A percentile compares a stretch with the other conserved stretches of the same genome.
Conservation (phyloP, 352 stramenopile species). For the Phytophthora chlamydospora region DNA sequence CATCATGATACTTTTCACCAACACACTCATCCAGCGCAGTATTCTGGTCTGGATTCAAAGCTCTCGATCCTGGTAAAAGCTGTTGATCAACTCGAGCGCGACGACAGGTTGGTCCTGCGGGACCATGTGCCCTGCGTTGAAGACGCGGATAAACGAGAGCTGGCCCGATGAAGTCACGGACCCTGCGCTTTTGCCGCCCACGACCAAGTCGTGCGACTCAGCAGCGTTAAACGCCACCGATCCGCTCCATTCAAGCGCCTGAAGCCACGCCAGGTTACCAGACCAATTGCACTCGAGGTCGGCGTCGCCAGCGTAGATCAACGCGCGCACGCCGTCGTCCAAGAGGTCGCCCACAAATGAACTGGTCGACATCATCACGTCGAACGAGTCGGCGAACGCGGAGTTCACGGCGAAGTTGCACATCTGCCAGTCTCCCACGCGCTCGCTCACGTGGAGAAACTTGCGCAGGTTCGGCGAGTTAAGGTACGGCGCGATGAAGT, state of each 20-base stretch:
- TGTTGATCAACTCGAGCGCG: slow-evolving; percentile 91
- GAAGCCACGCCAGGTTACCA: slow-evolving; percentile 93
- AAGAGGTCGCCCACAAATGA: slow-evolving; percentile 87
- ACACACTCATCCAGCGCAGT: slow-evolving; percentile 7
- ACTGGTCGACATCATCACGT: slow-evolving; percentile 93
- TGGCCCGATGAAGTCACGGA: slow-evolving; percentile 41
- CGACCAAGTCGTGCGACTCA: slow-evolving; percentile 21
- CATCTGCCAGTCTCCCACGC: slow-evolving; percentile 72
- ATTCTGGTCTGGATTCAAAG: slow-evolving; percentile 16
- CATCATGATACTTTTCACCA: slow-evolving; percentile 10
- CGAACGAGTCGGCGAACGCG: slow-evolving; percentile 73
- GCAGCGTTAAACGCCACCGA: slow-evolving; percentile 77
- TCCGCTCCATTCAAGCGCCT: slow-evolving; percentile 89
- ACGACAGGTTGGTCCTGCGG: slow-evolving; percentile 90
- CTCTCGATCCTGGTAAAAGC: slow-evolving; percentile 66
- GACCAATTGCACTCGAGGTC: slow-evolving; percentile 97
- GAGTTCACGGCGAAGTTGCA: slow-evolving; percentile 92
- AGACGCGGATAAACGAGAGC: slow-evolving; percentile 93
- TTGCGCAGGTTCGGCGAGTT: slow-evolving; percentile 54
- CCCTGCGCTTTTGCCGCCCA: slow-evolving; percentile 30
- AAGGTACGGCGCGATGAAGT: slow-evolving; percentile 46
- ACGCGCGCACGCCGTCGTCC: slow-evolving; percentile 59
- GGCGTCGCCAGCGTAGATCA: slow-evolving; percentile 96
- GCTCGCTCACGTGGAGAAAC: slow-evolving; percentile 39
- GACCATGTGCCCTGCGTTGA: slow-evolving; percentile 94